phyloP scores from a whole-genome alignment of 768 basidiomycete species.

The Baorangia bicolor region DNA sequence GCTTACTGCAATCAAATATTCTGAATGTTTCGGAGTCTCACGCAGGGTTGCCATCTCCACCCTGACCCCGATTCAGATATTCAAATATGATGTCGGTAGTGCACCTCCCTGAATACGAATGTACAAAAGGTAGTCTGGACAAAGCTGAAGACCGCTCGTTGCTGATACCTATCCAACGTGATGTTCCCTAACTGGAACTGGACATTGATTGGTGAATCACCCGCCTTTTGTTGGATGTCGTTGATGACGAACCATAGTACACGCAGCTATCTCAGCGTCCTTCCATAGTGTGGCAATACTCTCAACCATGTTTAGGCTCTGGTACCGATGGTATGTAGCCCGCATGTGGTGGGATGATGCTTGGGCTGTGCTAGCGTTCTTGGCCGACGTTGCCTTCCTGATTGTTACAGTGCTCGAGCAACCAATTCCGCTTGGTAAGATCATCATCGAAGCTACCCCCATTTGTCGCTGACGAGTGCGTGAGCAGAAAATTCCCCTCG shows the following conservation, averaged over 20 bases:
- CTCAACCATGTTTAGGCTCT: slow-evolving; percentile 23
- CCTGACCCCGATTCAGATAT: no score
- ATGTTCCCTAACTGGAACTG: slow-evolving; percentile 19
- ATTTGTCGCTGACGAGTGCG: neutral
- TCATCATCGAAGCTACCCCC: neutral
- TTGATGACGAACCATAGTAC: neutral
- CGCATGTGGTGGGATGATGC: slow-evolving; percentile 30
- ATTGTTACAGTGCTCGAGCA: slow-evolving; percentile 3
- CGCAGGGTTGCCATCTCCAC: neutral
- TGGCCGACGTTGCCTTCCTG: slow-evolving; percentile 13
- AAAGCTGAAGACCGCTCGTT: neutral
- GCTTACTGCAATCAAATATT: no score
- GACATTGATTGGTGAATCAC: slow-evolving; percentile 12
- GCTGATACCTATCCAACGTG: neutral
- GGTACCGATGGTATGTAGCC: slow-evolving; percentile 17
- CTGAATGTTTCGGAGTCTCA: no score
- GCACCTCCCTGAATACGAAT: neutral
- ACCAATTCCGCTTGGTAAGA: slow-evolving; percentile 9
- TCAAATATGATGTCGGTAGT: no score
- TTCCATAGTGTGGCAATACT: slow-evolving; percentile 24
- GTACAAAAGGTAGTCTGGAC: neutral
- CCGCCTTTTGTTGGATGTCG: neutral
- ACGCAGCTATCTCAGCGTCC: slow-evolving; percentile 12
- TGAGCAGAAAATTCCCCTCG: slow-evolving; percentile 2
- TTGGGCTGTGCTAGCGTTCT: slow-evolving; percentile 17